Evolutionary conservation across 148 eudicot genomes (phyloP), one percentile per base, ranked within the genome.

Genomic region (Agrostemma githago): DNA sequence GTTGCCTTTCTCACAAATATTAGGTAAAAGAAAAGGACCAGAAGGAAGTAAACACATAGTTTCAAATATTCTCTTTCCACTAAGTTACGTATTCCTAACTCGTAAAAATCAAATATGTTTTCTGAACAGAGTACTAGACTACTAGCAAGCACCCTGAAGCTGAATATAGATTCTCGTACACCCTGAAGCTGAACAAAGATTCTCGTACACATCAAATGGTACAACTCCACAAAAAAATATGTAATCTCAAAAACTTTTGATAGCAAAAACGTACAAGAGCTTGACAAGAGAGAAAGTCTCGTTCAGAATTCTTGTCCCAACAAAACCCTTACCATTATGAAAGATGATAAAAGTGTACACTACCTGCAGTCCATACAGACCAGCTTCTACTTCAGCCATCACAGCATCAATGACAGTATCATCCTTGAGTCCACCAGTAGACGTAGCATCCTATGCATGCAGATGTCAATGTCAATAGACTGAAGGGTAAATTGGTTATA

Each of bases 351-450:
- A 56, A 68, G 59, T 41, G 42, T 64, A 10, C 10, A 48, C 44
- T 43, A 94, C 98, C 97, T 94, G 98, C 81, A 94, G 83, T 68
- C 97, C 97, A 51, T 89, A 89, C 12, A 84, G 79, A 53, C 86
- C 92, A 72, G 98, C 98, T 87, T 94, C 98, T 75, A 85, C 79
- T 86, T 94, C 98, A 77, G 97, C 96, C 82, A 94, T 87, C 86
- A 89, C 80, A 67, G 93, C 91, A 80, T 89, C 93, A 81, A 77
- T 87, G 71, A 87, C 76, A 21, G 85, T 76, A 53, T 79, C 89
- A 67, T 84, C 82, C 81, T 82, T 86, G 39, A 74, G 65, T 56
- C 71, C 78, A 60, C 77, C 84, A 62, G 68, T 69, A 56, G 82
- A 77, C 74, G 79, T 78, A 58, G 68, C 82, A 74, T 85, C 88